Base-by-base conservation (phyloP, 768 basidiomycete species). In the Leccinum disarticulatum region DNA sequence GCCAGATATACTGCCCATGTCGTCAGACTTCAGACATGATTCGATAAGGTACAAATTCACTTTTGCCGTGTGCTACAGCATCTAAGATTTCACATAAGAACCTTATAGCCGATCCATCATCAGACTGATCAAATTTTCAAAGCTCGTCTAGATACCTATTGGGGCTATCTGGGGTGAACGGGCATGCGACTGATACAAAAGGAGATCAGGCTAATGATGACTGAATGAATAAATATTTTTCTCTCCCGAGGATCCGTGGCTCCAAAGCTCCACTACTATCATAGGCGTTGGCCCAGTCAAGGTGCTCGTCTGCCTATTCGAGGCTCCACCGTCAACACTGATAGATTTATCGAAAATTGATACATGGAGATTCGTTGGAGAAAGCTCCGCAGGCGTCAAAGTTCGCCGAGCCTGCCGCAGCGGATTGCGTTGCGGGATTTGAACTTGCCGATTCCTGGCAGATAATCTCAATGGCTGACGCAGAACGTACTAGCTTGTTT, bases 1-100 rank as follows among this genome's bases (percentile, higher is more conserved):
- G n/a, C 33, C 14, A 31, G 30, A 19, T 52, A 6, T 6, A n/a
- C 33, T 36, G 22, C 43, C 15, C 46, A 15, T 54, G 27, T 33
- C 38, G 7, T 14, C 22, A 10, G 25, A 50, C 28, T 22, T 25
- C 28, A 50, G 48, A 38, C 8, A 28, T 7, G 2, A 30, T 52
- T 36, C 13, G 52, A 62, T 56, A 47, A 56, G 58, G 27, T 49
- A 46, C 48, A 38, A 15, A 48, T 28, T 31, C 51, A 31, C 54
- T 41, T 52, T 28, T 30, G 19, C 52, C 31, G 9, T 33, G 35
- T 25, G 28, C 46, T 22, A 19, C 31, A 30, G 43, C 25, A 14
- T 53, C 15, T 8, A 25, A 22, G 33, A 35, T 22, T 35, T 33
- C 28, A 35, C 31, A 15, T 49, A 27, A 22, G 31, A 41, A 56